Evolutionary conservation across 192 early-diverging fungal genomes (phyloP).

Genomic region (Backusella sp.): DNA sequence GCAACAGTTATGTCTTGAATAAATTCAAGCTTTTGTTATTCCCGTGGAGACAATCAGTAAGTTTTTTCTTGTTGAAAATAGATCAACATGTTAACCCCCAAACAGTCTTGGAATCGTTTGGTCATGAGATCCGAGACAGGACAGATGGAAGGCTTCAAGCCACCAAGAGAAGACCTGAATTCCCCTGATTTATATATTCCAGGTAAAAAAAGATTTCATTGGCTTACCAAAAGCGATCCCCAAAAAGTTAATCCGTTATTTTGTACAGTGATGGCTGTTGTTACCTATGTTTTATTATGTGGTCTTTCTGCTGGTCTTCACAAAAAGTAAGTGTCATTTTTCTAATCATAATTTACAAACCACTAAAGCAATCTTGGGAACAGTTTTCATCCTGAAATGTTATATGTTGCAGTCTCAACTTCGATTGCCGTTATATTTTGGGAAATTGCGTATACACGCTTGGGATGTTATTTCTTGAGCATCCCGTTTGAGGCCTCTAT

Average conservation of each 20-base stretch:
- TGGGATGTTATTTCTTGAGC: conserved; percentile 84
- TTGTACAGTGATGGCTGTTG: conserved; percentile 75
- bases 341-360: not conserved
- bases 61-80: not conserved
- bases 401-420: conserved; percentile 82
- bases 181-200: conserved; percentile 98
- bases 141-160: conserved; percentile 70
- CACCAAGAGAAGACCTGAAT: conserved; percentile 92
- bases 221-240: not conserved
- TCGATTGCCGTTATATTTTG: conserved; percentile 78
- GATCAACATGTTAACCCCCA: too few species aligned
- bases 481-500: conserved; percentile 80
- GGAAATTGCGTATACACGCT: conserved; percentile 81
- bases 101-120: conserved; percentile 74
- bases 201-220: conserved; percentile 34
- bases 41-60: conserved; percentile 84
- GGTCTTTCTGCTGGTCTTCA: conserved; percentile 63
- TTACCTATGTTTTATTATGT: conserved; percentile 85
- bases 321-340: conserved; percentile 48
- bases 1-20: conserved; percentile 88
- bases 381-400: conserved; percentile 82
- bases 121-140: conserved; percentile 75
- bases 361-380: not conserved
- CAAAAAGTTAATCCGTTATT: not conserved
- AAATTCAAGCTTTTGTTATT: conserved; percentile 88